These are phyloP conservation scores for Pedinophyceae sp. DNA, from an alignment of 139 green algal species.

Conservation along the genomic window DNA sequence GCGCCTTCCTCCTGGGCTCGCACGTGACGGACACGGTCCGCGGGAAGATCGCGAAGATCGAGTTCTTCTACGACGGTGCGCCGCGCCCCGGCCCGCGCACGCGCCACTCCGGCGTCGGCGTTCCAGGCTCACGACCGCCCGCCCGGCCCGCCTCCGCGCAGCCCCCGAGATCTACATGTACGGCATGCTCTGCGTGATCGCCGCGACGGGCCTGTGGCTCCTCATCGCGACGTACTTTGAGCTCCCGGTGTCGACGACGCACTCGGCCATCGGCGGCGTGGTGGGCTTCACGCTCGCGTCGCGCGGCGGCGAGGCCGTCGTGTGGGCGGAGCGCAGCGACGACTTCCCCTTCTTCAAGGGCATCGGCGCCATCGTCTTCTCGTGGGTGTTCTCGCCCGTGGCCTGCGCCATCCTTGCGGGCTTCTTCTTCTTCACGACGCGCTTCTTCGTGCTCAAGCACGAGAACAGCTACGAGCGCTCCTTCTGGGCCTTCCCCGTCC, in stretches of 20 bases:
- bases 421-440: slow-evolving; percentile 18
- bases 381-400: slow-evolving; percentile 37
- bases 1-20: slow-evolving; percentile 19
- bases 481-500: slow-evolving; percentile 28
- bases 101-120: background rate
- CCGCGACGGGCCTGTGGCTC: slow-evolving; percentile 32
- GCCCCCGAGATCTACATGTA: slow-evolving; percentile 36
- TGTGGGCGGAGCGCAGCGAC: slow-evolving; percentile 10
- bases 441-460: slow-evolving; percentile 20
- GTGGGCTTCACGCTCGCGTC: slow-evolving; percentile 24
- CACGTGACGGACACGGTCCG: slow-evolving; percentile 35
- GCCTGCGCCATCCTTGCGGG: slow-evolving; percentile 13
- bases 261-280: slow-evolving; percentile 32
- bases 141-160: background rate
- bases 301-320: slow-evolving; percentile 13
- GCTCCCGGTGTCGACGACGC: slow-evolving; percentile 43
- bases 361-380: slow-evolving; percentile 23
- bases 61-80: background rate
- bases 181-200: slow-evolving; percentile 40
- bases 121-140: background rate
- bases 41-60: background rate
- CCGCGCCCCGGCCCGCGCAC: too few species aligned
- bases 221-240: slow-evolving; percentile 26
- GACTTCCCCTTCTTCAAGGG: slow-evolving; percentile 26
- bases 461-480: slow-evolving; percentile 19